Evolutionary conservation across 345 rosid genomes (phyloP).

Genomic region (Rhodomyrtus tomentosa): DNA sequence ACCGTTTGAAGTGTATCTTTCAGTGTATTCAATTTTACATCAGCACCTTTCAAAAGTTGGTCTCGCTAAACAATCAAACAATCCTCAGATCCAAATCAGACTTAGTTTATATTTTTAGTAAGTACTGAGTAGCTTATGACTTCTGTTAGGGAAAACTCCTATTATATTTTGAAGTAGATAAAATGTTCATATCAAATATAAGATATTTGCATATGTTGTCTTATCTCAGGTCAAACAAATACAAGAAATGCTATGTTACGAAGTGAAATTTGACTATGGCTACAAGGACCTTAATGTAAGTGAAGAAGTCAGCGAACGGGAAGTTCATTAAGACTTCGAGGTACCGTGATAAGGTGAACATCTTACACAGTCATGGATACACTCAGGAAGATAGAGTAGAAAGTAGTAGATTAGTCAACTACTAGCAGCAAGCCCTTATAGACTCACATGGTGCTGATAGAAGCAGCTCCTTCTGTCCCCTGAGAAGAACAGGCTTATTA

Average conservation of each 20-base stretch:
- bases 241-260: background rate
- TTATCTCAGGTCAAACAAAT: background rate
- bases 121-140: background rate
- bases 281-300: background rate
- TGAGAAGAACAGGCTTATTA: background rate
- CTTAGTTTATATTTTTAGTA: background rate
- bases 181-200: background rate
- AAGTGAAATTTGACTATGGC: background rate
- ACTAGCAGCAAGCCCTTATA: too few relatives aligned
- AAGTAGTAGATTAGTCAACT: background rate
- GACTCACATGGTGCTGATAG: background rate
- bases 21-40: background rate
- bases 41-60: background rate
- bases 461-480: background rate
- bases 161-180: background rate
- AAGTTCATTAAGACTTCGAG: background rate
- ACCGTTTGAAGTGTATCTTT: background rate
- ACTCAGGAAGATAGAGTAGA: background rate
- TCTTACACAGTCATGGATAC: background rate
- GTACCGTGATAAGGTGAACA: background rate
- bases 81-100: background rate
- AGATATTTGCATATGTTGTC: background rate
- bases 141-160: background rate
- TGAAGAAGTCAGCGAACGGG: background rate
- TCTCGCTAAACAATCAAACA: background rate